Evolutionary conservation across 805 yeast genomes (phyloP), one percentile per base, ranked within the genome.

Genomic region (Tetrapisispora iriomotensis): DNA sequence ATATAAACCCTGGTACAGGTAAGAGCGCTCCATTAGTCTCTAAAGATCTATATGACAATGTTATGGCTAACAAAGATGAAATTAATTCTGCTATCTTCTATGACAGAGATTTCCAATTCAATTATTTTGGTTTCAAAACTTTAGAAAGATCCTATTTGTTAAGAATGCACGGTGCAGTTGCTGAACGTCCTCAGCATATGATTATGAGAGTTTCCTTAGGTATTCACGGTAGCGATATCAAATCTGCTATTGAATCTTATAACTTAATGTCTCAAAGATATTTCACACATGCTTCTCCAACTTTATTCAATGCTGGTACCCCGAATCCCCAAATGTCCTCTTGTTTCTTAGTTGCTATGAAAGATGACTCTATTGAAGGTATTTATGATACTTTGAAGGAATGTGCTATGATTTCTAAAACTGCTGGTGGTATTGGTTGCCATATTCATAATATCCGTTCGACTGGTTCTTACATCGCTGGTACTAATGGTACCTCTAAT

Each of bases 351-450:
- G 71, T 90, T 32, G 90, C 90, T 24, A 86, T 85, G 88, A 78
- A 81, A 54, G 95, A 83, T 34, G 98, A 90, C 62, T 88, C 96
- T 4, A 86, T 90, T 44, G 96, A 90, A 46, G 97, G 96, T 27
- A 90, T 90, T 37, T 90, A 84, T 57, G 84, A 83, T 45, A 86
- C 97, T 12, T 71, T 90, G 39, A 82, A 88, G 62, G 79, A 81
- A 45, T 73, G 92, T 51, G 96, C 98, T 10, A 66, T 86, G 53
- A 88, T 90, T 37, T 86, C 95, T 37, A 90, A 90, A 65, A 75
- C 92, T 25, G 90, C 97, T 9, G 98, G 98, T 45, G 98, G 98
- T 42, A 78, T 90, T 46, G 98, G 98, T 25, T 63, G 90, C 38
- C 94, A 87, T 58, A 75, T 86, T 37, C 87, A 83, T 57, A 83